Base-by-base conservation (phyloP, 2,329 filamentous ascomycete genomes). In the Akanthomyces uredinophilus region DNA sequence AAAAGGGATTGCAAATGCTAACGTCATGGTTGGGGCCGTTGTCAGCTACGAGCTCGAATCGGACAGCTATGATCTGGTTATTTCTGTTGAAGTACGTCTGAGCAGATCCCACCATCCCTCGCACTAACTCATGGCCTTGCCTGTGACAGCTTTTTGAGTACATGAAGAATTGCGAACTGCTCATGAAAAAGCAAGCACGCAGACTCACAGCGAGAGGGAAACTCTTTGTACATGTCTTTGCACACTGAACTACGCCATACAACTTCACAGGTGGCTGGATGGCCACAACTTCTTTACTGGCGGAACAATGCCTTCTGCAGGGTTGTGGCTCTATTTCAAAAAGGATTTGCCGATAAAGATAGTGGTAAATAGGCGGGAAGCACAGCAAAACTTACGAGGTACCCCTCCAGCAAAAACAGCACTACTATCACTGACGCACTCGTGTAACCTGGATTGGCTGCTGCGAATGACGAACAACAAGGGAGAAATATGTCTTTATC, bases 261-360 rank as follows among this genome's bases (percentile, higher is more conserved):
- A 86, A 90, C 69, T 90, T 86, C 66, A 87, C 89, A 64, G 81
- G 82, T 57, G 87, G 87, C 37, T 91, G 87, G 88, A 90, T 90
- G 87, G 88, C 86, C 58, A 83, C 82, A 64, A 89, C 69, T 90
- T 90, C 78, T 90, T 90, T 74, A 87, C 86, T 0, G 88, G 87
- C 13, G 88, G 87, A 2, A 90, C 86, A 7, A 91, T 90, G 88
- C 86, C 85, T 4, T 85, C 80, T 49, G 82, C 85, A 0, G 88
- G 90, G 70, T 72, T 91, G 61, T 72, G 90, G 64, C 77, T 87
- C 49, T 90, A 82, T 69, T 90, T 90, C 70, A 87, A 90, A 71
- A 75, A 78, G 24, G 81, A 89, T 68, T 70, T 90, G 57, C 80
- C 74, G 60, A 71, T 90, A 37, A 74, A 83, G 73, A 76, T 24